Base-by-base conservation (phyloP, 257 asterid species). In the Nyctanthes arbortristis region DNA sequence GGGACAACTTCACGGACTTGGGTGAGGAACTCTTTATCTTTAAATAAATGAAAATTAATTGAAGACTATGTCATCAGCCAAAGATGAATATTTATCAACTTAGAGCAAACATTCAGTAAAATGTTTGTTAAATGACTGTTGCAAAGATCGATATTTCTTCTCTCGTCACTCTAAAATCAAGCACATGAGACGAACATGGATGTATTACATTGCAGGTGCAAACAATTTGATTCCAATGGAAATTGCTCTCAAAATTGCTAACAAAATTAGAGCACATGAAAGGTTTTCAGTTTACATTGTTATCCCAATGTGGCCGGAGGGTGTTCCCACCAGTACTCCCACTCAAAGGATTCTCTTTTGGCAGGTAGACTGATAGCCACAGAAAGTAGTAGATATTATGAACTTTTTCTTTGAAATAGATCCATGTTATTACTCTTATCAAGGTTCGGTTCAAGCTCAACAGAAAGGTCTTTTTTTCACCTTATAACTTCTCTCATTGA, bases 281-380 rank as follows among this genome's bases (percentile, higher is more conserved):
- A 84, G 95, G 70, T 91, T 89, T 67, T 74, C 92, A 4, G 96
- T 71, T 7, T 89, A 91, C 69, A 82, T 91, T 65, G 85, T 91
- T 14, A 75, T 91, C 76, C 97, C 97, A 8, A 91, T 91, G 97
- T 91, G 97, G 97, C 97, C 97, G 0, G 97, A 91, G 78, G 97
- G 97, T 55, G 88, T 67, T 74, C 97, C 97, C 3, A 85, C 88
- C 7, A 89, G 97, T 61, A 84, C 88, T 54, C 82, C 97, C 18
- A 91, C 96, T 77, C 97, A 91, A 78, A 86, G 97, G 68, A 91
- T 91, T 76, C 91, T 91, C 63, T 91, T 82, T 75, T 91, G 97
- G 97, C 97, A 91, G 93, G 97, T 90, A 82, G 2, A 10, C 40
- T 56, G 24, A 36, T 54, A 52, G 30, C 39, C 45, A 30, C 27